phyloP scores from a whole-genome alignment of 2,329 filamentous ascomycete genomes.

The Aspergillus unguis region DNA sequence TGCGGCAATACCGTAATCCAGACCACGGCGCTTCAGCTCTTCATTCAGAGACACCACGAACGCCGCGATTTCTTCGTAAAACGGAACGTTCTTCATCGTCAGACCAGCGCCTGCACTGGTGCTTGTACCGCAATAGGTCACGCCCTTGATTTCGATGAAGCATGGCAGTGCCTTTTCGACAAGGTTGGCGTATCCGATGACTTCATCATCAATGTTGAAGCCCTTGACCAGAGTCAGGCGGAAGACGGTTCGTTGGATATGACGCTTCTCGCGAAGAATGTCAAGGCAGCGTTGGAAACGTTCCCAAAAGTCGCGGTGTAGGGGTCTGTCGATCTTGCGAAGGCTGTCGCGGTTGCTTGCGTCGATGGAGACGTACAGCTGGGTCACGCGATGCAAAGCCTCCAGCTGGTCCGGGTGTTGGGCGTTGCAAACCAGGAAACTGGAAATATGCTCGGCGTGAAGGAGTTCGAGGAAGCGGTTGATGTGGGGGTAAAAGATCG shows the following conservation, averaged over 20 bases:
- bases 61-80: conserved; percentile 82
- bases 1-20: conserved; percentile 85
- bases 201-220: conserved; percentile 95
- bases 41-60: conserved; percentile 75
- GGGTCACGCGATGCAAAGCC: conserved; percentile 78
- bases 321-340: conserved; percentile 81
- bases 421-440: conserved; percentile 94
- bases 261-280: conserved; percentile 78
- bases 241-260: conserved; percentile 88
- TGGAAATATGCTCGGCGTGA: conserved; percentile 81
- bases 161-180: conserved; percentile 82
- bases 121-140: conserved; percentile 92
- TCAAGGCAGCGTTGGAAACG: conserved; percentile 87
- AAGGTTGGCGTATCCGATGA: conserved; percentile 81
- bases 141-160: conserved; percentile 94
- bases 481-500: conserved; percentile 98
- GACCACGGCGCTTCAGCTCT: conserved; percentile 65
- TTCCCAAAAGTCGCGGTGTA: conserved; percentile 97
- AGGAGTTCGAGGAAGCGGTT: conserved; percentile 85
- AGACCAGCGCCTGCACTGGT: conserved; percentile 80
- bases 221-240: conserved; percentile 93
- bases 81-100: conserved; percentile 96
- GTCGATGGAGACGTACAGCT: conserved; percentile 95
- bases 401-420: conserved; percentile 91
- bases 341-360: conserved; percentile 86